phyloP scores from a whole-genome alignment of 495 filamentous ascomycete genomes.

The Letharia columbiana region DNA sequence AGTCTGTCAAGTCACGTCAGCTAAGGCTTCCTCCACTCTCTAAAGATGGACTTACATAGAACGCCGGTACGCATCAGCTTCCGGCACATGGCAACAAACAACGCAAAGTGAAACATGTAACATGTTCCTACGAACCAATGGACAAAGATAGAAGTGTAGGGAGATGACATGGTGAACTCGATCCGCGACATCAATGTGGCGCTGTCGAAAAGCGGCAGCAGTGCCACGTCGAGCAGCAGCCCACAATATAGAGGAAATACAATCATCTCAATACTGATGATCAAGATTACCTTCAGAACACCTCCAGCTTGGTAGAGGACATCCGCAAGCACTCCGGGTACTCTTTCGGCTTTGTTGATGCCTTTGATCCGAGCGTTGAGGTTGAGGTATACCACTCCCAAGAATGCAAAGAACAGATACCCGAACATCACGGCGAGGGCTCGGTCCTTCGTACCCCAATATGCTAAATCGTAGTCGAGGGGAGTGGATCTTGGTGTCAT shows the following conservation, averaged over 20 bases:
- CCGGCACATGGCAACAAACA: conserved; percentile 98
- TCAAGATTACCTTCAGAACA: conserved; percentile 94
- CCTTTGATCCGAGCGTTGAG: conserved; percentile 57
- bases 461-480: conserved; percentile 54
- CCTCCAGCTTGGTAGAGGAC: conserved; percentile 85
- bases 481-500: conserved; percentile 31
- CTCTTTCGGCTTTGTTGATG: conserved; percentile 55
- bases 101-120: conserved; percentile 99
- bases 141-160: conserved; percentile 83
- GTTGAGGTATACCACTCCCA: conserved; percentile 70
- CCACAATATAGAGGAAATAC: conserved; percentile 94
- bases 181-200: conserved; percentile 68
- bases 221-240: conserved; percentile 75
- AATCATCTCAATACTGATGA: conserved; percentile 99
- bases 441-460: conserved; percentile 71
- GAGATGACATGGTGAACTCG: conserved; percentile 62
- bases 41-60: conserved; percentile 54
- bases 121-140: conserved; percentile 99
- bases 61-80: conserved; percentile 94
- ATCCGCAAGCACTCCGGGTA: conserved; percentile 74
- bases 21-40: conserved; percentile 2
- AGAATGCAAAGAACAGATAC: conserved; percentile 62
- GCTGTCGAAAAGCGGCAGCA: conserved; percentile 78
- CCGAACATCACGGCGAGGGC: conserved; percentile 72
- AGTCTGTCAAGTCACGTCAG: conserved; percentile 50